Evolutionary conservation across 176 grass and related monocot genomes (phyloP).

Genomic region (Guadua angustifolia): DNA sequence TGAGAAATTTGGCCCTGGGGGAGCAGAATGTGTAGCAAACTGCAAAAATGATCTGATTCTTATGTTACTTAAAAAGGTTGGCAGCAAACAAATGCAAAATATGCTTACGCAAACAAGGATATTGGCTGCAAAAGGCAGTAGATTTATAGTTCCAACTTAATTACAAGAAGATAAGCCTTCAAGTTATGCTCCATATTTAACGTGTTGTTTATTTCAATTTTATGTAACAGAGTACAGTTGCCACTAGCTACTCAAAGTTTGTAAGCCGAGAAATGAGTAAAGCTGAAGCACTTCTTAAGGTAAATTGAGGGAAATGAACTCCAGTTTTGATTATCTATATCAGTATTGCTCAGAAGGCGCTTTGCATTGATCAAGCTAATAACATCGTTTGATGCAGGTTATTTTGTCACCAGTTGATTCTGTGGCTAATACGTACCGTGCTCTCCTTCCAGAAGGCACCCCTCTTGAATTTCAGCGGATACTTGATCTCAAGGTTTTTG

Average conservation of each 20-base stretch:
- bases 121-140: constrained; percentile 4
- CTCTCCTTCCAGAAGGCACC: constrained; percentile 86
- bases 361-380: constrained; percentile 37
- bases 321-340: background rate
- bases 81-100: background rate
- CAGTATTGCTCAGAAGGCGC: constrained; percentile 5
- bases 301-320: constrained; percentile 32
- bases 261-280: constrained; percentile 99
- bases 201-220: constrained; percentile 39
- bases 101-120: background rate
- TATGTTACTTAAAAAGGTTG: constrained; percentile 15
- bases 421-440: constrained; percentile 90
- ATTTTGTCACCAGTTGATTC: constrained; percentile 98
- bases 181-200: constrained; percentile 21
- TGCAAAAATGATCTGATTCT: constrained; percentile 15
- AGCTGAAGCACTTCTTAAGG: constrained; percentile 99
- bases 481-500: constrained; percentile 90
- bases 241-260: constrained; percentile 93
- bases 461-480: constrained; percentile 93
- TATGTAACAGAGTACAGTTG: constrained; percentile 64
- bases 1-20: constrained; percentile 15
- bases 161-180: constrained; percentile 10
- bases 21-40: background rate
- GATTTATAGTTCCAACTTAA: constrained; percentile 3
- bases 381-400: constrained; percentile 57